Percentiles rank a stretch among this genome's conserved stretches.
Conservation (phyloP, 1,139 yeast genomes). For the Entelexis sorbosivorans region DNA sequence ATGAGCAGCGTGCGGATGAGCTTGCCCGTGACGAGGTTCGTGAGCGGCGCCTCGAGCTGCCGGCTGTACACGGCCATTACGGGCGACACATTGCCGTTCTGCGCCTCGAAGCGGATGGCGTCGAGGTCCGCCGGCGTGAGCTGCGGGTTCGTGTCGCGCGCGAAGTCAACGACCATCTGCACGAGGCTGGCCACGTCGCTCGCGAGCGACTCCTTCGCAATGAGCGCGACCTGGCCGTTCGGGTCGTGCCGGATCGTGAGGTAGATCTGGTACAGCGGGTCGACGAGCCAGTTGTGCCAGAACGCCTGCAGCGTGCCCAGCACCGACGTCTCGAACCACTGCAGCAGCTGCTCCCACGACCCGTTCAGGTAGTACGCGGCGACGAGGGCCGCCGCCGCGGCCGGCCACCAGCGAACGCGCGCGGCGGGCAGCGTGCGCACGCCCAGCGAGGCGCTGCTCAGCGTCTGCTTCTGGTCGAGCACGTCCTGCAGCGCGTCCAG, state of each 20-base stretch:
- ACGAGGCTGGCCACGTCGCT: slow-evolving; percentile 74
- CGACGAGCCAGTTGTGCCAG: slow-evolving; percentile 69
- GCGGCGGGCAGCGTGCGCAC: slow-evolving; percentile 37
- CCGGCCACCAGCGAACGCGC: slow-evolving; percentile 59
- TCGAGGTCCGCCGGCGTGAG: slow-evolving; percentile 23
- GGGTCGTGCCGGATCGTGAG: slow-evolving; percentile 76
- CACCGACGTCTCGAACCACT: slow-evolving; percentile 50
- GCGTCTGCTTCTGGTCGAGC: slow-evolving; percentile 10
- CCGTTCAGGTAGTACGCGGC: slow-evolving; percentile 38
- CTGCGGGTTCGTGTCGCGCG: slow-evolving; percentile 34
- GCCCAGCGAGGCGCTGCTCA: not conserved
- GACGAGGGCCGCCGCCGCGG: slow-evolving; percentile 29
- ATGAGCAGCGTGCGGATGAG: slow-evolving; percentile 67
- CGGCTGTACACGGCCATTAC: slow-evolving; percentile 71
- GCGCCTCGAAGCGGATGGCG: slow-evolving; percentile 30
- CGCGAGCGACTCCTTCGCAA: slow-evolving; percentile 65
- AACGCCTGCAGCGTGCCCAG: slow-evolving; percentile 57
- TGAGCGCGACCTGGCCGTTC: slow-evolving; percentile 56
- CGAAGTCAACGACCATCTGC: slow-evolving; percentile 75
- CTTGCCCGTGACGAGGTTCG: slow-evolving; percentile 52
- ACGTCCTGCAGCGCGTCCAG: slow-evolving; percentile 17
- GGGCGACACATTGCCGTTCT: slow-evolving; percentile 63
- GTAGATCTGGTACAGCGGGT: slow-evolving; percentile 64
- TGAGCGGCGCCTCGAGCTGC: slow-evolving; percentile 61
- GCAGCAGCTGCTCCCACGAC: slow-evolving; percentile 42